A percentile compares a stretch with the other conserved stretches of the same genome.
Evolutionary conservation across 2,329 filamentous ascomycete genomes (phyloP).

Genomic region (Penicillium glabrum): DNA sequence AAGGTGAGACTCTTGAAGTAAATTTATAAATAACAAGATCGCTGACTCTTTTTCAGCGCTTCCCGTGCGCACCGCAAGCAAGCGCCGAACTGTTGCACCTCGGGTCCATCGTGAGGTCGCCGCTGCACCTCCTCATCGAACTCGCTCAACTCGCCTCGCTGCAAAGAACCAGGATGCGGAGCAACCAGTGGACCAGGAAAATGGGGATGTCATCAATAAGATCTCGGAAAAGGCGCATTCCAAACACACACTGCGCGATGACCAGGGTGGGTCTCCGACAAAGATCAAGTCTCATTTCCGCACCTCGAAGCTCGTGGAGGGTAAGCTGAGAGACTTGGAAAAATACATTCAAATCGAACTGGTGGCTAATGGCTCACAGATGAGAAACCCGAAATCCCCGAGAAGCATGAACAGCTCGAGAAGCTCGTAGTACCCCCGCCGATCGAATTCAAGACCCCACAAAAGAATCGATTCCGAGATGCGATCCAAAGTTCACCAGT

Average conservation of each 20-base stretch:
- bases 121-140: conserved; percentile 27
- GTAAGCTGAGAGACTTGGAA: conserved; percentile 21
- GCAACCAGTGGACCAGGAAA: conserved; percentile 28
- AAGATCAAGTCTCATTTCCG: conserved; percentile 49
- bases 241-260: conserved; percentile 49
- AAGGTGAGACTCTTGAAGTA: conserved; percentile 37
- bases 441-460: conserved; percentile 47
- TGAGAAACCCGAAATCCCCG: neutral
- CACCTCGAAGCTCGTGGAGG: conserved; percentile 39
- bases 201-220: conserved; percentile 22
- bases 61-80: conserved; percentile 44
- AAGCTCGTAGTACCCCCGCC: conserved; percentile 23
- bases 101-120: conserved; percentile 37
- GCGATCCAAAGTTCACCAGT: conserved; percentile 68
- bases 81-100: conserved; percentile 49
- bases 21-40: conserved; percentile 5
- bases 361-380: neutral
- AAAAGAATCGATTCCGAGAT: conserved; percentile 68
- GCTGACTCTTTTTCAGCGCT: conserved; percentile 24
- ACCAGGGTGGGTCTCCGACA: conserved; percentile 46
- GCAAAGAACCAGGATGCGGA: conserved; percentile 30
- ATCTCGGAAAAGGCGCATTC: conserved; percentile 41
- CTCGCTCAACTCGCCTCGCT: conserved; percentile 30
- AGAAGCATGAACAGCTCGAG: neutral
- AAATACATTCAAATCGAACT: neutral